Conservation (phyloP, 768 basidiomycete genomes). For the Suillus luteus region DNA sequence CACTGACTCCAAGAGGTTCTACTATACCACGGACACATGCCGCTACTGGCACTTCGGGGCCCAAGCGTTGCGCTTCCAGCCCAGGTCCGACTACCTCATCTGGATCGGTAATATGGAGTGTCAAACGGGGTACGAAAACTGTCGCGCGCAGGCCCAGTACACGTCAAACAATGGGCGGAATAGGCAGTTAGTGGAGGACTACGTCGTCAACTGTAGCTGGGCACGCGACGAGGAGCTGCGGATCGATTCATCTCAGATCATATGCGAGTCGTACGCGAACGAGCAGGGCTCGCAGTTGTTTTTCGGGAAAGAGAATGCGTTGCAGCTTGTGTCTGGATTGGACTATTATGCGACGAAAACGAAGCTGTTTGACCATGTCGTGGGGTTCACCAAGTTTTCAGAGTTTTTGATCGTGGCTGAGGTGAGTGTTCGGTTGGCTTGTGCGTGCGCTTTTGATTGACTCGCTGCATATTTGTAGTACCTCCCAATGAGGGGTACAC, state of each 20-base stretch:
- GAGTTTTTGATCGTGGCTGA: conserved; percentile 96
- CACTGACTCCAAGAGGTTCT: conserved; percentile 63
- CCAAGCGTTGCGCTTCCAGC: conserved; percentile 85
- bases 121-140: conserved; percentile 46
- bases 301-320: conserved; percentile 53
- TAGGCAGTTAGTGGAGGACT: conserved; percentile 80
- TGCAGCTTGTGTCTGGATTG: conserved; percentile 78
- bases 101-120: conserved; percentile 86
- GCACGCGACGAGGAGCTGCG: conserved; percentile 76
- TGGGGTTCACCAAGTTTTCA: conserved; percentile 96
- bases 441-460: conserved; percentile 23
- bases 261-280: conserved; percentile 86
- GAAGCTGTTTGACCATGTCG: conserved; percentile 83
- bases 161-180: conserved; percentile 72
- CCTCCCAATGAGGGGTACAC: conserved; percentile 51
- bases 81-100: conserved; percentile 79
- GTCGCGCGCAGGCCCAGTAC: conserved; percentile 77
- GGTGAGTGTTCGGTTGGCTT: conserved; percentile 45
- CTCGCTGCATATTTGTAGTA: conserved; percentile 39
- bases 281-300: conserved; percentile 79
- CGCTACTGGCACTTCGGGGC: conserved; percentile 73
- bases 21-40: conserved; percentile 85
- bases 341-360: conserved; percentile 72
- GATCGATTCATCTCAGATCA: conserved; percentile 83
- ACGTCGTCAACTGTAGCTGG: conserved; percentile 92